Evolutionary conservation across 331 rosid species (phyloP).

Genomic region (Phaseolus coccineus): DNA sequence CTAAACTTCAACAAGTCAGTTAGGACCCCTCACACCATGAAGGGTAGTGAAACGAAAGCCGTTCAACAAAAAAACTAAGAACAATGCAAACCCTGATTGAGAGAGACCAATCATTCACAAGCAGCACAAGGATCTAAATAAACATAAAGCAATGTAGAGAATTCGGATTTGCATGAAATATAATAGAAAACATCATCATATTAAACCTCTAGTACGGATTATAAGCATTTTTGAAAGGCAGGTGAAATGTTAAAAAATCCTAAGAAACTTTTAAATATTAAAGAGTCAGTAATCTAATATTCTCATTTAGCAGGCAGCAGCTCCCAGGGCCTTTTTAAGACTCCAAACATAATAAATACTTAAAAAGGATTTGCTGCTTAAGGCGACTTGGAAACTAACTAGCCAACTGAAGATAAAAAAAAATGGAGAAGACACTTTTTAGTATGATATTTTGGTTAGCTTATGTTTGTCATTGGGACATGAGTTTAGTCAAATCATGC

Average conservation of each 20-base stretch:
- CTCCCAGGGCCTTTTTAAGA: not conserved
- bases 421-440: not conserved
- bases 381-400: not conserved
- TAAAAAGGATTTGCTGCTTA: not conserved
- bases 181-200: not conserved
- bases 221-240: not conserved
- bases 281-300: not conserved
- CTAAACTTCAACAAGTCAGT: constrained; percentile 18
- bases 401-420: not conserved
- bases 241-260: not conserved
- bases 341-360: not conserved
- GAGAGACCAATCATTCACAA: not conserved
- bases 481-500: not conserved
- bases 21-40: not conserved
- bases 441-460: not conserved
- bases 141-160: not conserved
- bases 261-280: not conserved
- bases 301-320: not conserved
- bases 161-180: constrained; percentile 2
- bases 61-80: not conserved
- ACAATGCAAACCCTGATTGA: not conserved
- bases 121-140: not conserved
- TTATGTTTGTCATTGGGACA: not conserved
- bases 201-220: not conserved
- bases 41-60: not conserved